phyloP scores from a whole-genome alignment of 371 early-diverging fungal species.

The Saksenaea vasiformis region DNA sequence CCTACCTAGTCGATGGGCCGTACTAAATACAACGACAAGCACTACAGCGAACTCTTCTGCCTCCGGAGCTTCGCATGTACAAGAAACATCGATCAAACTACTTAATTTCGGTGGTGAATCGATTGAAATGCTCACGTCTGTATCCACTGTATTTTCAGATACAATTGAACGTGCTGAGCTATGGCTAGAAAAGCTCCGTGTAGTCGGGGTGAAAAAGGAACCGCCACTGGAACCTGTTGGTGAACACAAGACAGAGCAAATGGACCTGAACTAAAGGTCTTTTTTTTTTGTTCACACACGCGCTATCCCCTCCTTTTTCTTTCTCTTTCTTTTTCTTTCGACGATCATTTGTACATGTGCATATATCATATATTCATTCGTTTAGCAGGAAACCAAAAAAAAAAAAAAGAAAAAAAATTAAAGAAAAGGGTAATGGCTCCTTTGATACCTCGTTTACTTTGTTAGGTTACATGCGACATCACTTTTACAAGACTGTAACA shows the following conservation, averaged over 20 bases:
- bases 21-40: conserved; percentile 36
- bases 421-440: neutral
- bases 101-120: conserved; percentile 83
- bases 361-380: conserved; percentile 5
- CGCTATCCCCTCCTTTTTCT: neutral
- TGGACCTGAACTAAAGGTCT: neutral
- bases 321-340: neutral
- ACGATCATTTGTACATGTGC: conserved; percentile 6
- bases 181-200: conserved; percentile 65
- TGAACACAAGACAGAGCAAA: conserved; percentile 2
- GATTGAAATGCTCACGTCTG: conserved; percentile 76
- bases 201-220: conserved; percentile 40
- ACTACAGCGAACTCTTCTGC: conserved; percentile 33
- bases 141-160: conserved; percentile 79
- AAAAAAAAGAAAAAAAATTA: neutral
- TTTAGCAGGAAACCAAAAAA: neutral
- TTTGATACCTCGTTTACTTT: neutral
- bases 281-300: neutral
- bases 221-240: neutral
- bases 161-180: conserved; percentile 82
- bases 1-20: conserved; percentile 85
- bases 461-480: neutral
- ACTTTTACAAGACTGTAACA: neutral
- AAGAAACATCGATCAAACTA: conserved; percentile 49
- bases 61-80: conserved; percentile 30